Evolutionary conservation across 2,329 filamentous ascomycete genomes (phyloP).

Genomic region (Cytospora leucostoma): DNA sequence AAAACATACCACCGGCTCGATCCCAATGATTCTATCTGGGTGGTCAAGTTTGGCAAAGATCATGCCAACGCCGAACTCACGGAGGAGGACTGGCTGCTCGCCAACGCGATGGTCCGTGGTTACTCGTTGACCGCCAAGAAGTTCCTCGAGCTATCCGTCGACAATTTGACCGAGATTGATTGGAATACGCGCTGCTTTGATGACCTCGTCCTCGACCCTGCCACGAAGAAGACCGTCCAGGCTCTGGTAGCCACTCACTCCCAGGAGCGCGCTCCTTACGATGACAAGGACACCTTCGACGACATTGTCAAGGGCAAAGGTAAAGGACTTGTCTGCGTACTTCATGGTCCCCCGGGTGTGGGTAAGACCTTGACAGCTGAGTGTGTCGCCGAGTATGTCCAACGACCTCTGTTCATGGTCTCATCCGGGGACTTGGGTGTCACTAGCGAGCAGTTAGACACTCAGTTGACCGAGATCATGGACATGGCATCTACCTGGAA

Average conservation of each 20-base stretch:
- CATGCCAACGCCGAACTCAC: constrained; percentile 31
- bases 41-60: constrained; percentile 29
- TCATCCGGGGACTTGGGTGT: constrained; percentile 33
- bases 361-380: constrained; percentile 42
- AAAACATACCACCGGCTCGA: constrained; percentile 38
- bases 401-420: constrained; percentile 40
- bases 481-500: constrained; percentile 30
- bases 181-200: constrained; percentile 37
- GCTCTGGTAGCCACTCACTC: constrained; percentile 35
- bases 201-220: constrained; percentile 35
- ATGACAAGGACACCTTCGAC: constrained; percentile 22
- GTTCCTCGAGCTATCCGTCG: constrained; percentile 37
- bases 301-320: constrained; percentile 33
- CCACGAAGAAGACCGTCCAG: constrained; percentile 37
- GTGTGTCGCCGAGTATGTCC: constrained; percentile 38
- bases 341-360: constrained; percentile 38
- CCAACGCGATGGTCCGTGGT: constrained; percentile 35
- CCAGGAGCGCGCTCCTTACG: constrained; percentile 13
- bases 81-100: constrained; percentile 34
- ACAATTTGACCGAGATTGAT: constrained; percentile 30
- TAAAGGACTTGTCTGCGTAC: constrained; percentile 31
- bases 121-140: constrained; percentile 37
- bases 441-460: constrained; percentile 21
- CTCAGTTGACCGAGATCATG: constrained; percentile 22
- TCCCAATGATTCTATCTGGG: constrained; percentile 32